phyloP scores from a whole-genome alignment of 495 filamentous ascomycete genomes.

The Hypoxylon crocopeplum region DNA sequence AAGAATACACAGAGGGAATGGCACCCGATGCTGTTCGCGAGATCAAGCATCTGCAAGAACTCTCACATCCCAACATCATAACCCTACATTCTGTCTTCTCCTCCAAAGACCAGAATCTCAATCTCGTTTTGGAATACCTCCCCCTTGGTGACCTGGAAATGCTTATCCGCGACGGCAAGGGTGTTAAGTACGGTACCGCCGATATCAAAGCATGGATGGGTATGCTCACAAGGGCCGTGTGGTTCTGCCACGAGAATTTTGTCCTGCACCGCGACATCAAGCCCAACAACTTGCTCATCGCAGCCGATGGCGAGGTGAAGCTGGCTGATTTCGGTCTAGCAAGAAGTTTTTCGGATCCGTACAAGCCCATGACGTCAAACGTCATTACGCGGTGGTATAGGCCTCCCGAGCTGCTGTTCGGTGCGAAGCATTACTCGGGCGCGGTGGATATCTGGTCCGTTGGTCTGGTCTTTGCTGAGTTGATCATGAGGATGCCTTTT shows the following conservation, averaged over 20 bases:
- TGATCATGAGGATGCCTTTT: slow-evolving; percentile 80
- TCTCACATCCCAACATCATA: slow-evolving; percentile 96
- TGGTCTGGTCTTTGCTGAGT: slow-evolving; percentile 89
- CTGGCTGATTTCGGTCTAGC: slow-evolving; percentile 98
- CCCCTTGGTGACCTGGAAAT: slow-evolving; percentile 90
- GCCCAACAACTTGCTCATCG: slow-evolving; percentile 96
- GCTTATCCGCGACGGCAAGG: slow-evolving; percentile 82
- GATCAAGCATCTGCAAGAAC: slow-evolving; percentile 90
- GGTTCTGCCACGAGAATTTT: slow-evolving; percentile 96
- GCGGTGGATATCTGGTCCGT: slow-evolving; percentile 97
- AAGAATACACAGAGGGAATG: slow-evolving; percentile 82
- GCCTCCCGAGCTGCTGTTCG: slow-evolving; percentile 90
- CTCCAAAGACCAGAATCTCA: slow-evolving; percentile 88
- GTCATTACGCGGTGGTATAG: slow-evolving; percentile 98
- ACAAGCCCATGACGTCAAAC: slow-evolving; percentile 85
- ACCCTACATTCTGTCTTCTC: slow-evolving; percentile 89
- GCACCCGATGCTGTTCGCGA: slow-evolving; percentile 94
- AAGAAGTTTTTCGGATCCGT: slow-evolving; percentile 86
- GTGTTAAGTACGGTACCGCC: slow-evolving; percentile 68
- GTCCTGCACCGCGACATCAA: slow-evolving; percentile 98
- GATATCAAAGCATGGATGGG: slow-evolving; percentile 99
- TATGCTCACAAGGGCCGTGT: slow-evolving; percentile 90
- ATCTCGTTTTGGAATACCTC: slow-evolving; percentile 91
- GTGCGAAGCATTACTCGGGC: slow-evolving; percentile 85
- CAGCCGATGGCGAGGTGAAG: slow-evolving; percentile 89